Percentiles rank a stretch among this genome's conserved stretches.
These are phyloP conservation scores for Rhodotorula sp. DNA, from an alignment of 1,284 basidiomycete species.

Conservation along the genomic window DNA sequence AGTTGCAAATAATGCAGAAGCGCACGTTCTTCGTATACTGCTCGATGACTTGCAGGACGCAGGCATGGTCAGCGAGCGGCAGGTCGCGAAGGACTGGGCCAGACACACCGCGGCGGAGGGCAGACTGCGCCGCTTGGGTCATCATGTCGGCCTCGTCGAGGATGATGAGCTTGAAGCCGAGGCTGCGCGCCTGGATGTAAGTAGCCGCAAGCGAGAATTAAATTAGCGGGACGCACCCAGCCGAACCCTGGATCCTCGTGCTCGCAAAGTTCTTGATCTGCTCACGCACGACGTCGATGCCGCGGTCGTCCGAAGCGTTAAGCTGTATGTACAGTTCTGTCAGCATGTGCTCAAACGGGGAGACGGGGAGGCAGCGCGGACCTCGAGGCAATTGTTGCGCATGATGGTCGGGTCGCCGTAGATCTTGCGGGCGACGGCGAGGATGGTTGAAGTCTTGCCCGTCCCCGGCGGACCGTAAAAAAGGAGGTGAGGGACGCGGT, in stretches of 20 bases:
- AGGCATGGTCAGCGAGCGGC: not conserved
- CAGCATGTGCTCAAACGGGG: too few relatives aligned
- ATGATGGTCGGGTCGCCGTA: constrained; percentile 63
- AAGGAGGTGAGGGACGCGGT: constrained; percentile 88
- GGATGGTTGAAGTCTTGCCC: constrained; percentile 95
- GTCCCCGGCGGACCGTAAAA: constrained; percentile 98
- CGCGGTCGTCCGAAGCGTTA: constrained; percentile 96
- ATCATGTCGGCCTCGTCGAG: constrained; percentile 99
- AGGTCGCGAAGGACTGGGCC: not conserved
- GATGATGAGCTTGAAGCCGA: constrained; percentile 96
- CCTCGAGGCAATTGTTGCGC: constrained; percentile 91
- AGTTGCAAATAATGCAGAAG: constrained; percentile 99
- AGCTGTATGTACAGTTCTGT: constrained; percentile 58
- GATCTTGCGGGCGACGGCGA: constrained; percentile 92
- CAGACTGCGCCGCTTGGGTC: constrained; percentile 96
- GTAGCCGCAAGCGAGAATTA: not conserved
- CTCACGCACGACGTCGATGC: constrained; percentile 96
- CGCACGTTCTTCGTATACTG: constrained; percentile 98
- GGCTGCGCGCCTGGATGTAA: constrained; percentile 55
- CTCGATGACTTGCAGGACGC: constrained; percentile 76
- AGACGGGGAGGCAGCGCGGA: constrained; percentile 50
- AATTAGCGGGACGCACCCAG: constrained; percentile 35
- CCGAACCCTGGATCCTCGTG: constrained; percentile 77
- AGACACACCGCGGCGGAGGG: constrained; percentile 71
- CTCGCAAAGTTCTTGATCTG: constrained; percentile 99